phyloP scores from a whole-genome alignment of 176 grass and related monocot species.

The Cymbopogon citratus region DNA sequence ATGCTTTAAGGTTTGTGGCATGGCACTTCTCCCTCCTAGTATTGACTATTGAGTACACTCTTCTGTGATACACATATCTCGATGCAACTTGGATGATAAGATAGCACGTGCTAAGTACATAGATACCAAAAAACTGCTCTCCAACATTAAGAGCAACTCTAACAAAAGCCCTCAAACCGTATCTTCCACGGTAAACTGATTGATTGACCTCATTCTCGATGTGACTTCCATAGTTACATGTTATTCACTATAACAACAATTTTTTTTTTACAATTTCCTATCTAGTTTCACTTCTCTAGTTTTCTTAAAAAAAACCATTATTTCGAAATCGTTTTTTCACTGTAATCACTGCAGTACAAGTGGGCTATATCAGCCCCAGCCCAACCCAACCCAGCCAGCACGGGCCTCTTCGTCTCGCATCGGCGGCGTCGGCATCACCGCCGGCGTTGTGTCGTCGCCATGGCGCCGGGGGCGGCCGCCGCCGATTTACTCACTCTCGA shows the following conservation, averaged over 20 bases:
- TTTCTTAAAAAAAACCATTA: not conserved
- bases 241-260: not conserved
- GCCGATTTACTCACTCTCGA: conserved; percentile 32
- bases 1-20: too few relatives aligned
- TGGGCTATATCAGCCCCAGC: not conserved
- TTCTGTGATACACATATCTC: too few relatives aligned
- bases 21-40: too few relatives aligned
- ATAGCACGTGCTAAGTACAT: too few relatives aligned
- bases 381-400: not conserved
- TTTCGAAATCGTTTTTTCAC: not conserved
- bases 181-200: too few relatives aligned
- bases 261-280: not conserved
- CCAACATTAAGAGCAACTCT: too few relatives aligned
- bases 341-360: not conserved
- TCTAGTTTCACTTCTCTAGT: not conserved
- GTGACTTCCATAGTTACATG: not conserved
- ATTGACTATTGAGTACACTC: too few relatives aligned
- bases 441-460: not conserved
- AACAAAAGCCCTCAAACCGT: too few relatives aligned
- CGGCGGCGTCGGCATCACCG: not conserved
- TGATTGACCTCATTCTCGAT: not conserved
- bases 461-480: not conserved
- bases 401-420: not conserved
- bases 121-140: too few relatives aligned
- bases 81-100: too few relatives aligned